Evolutionary conservation across 306 rosid genomes (phyloP).

Genomic region (Sicyos edulis): DNA sequence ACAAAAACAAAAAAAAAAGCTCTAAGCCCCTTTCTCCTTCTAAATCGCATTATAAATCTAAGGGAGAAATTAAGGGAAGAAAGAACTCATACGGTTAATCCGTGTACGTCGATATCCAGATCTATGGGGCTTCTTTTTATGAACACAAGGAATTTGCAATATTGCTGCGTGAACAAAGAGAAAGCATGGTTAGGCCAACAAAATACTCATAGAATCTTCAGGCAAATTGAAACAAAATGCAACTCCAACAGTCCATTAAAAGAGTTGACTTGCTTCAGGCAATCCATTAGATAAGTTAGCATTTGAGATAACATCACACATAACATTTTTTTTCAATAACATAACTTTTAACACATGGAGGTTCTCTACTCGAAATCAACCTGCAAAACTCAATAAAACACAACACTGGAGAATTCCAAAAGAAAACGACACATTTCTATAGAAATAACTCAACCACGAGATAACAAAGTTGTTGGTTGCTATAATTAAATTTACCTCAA

Average conservation of each 20-base stretch:
- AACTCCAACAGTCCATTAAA: conserved; percentile 2
- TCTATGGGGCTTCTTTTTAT: conserved; percentile 80
- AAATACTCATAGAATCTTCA: conserved; percentile 8
- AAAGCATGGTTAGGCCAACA: conserved; percentile 12
- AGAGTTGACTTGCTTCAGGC: neutral
- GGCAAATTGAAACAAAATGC: neutral
- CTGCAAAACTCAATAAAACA: neutral
- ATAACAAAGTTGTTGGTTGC: neutral
- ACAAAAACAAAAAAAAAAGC: neutral
- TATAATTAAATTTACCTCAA: too few species aligned
- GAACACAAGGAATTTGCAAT: conserved; percentile 68
- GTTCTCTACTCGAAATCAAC: neutral
- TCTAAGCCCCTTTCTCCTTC: neutral
- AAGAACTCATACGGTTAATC: conserved; percentile 68
- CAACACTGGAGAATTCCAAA: neutral
- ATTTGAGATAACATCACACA: conserved; percentile 10
- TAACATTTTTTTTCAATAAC: neutral
- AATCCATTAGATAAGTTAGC: neutral
- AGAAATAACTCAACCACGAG: neutral
- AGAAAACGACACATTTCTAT: neutral
- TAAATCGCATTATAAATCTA: neutral
- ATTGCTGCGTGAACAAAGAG: conserved; percentile 58
- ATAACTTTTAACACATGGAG: neutral
- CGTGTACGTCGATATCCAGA: conserved; percentile 76
- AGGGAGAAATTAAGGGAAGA: neutral